These are phyloP conservation scores for Gossypium trilobum DNA, from an alignment of 441 rosid species.

Conservation along the genomic window DNA sequence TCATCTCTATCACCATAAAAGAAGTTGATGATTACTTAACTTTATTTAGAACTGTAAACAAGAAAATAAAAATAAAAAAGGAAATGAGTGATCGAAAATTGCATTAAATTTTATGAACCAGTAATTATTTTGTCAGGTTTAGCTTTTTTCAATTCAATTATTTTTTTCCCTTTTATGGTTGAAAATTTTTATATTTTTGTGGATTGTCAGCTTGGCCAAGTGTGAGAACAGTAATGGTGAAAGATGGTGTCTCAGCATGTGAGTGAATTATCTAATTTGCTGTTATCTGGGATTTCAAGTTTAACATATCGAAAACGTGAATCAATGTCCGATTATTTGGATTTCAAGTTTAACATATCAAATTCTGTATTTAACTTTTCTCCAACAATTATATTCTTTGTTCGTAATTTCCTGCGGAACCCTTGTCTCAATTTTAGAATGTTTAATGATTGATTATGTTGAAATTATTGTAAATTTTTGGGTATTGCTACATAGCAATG, in stretches of 20 bases:
- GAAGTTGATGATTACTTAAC: neutral
- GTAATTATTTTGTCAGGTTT: neutral
- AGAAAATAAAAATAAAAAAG: neutral
- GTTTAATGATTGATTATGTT: too few relatives aligned
- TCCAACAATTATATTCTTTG: too few relatives aligned
- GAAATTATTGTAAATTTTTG: too few relatives aligned
- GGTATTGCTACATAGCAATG: too few relatives aligned
- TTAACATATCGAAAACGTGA: too few relatives aligned
- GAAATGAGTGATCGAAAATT: neutral
- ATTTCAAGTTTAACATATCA: too few relatives aligned
- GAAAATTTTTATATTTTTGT: neutral
- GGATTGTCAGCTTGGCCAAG: neutral
- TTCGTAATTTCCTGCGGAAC: too few relatives aligned
- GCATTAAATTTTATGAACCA: neutral
- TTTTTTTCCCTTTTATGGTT: neutral
- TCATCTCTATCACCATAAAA: neutral
- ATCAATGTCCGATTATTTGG: too few relatives aligned
- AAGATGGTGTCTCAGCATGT: neutral
- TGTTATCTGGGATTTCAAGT: neutral
- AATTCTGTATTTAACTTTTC: too few relatives aligned
- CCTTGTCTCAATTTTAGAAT: too few relatives aligned
- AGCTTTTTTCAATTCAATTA: neutral
- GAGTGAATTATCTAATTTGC: neutral
- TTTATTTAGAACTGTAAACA: neutral
- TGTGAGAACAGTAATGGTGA: neutral